Base-by-base conservation (phyloP, 2,329 filamentous ascomycete species). In the Colletotrichum karsti region DNA sequence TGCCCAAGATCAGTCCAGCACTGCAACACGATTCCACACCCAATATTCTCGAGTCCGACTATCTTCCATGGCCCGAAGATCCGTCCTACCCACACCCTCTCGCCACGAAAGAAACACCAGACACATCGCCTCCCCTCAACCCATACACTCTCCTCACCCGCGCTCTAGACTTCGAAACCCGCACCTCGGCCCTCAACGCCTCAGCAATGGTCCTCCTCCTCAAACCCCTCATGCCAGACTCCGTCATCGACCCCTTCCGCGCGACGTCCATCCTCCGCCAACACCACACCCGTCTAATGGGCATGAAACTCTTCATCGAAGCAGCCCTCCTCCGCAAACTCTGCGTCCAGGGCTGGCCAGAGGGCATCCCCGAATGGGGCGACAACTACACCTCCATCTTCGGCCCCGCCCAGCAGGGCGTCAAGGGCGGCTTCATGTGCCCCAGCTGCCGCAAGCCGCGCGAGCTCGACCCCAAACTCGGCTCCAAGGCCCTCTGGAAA, bases 321-420 rank as follows among this genome's bases (percentile, higher is more conserved):
- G 89, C 89, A 0, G 82, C 89, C 0, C 81, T 90, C 1, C 79
- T 91, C 15, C 87, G 89, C 2, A 91, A 91, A 55, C 76, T 91
- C 8, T 90, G 87, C 73, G 80, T 88, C 12, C 79, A 79, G n/a
- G 87, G 86, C 20, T 89, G 87, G 87, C 86, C 86, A 0, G 79
- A 78, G 1, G 82, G 81, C 1, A 74, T 89, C 18, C 80, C 83
- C 1, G 78, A 75, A 56, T 90, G 87, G 86, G 85, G 86, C 3
- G 83, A 85, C 0, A 82, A 82, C 54, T 90, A 90, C 73, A 79
- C 84, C 0, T 75, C 84, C 53, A 82, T 91, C 8, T 89, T 88
- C 68, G 77, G 80, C 0, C 78, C 82, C 0, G 85, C 88, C 0
- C 88, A 90, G 69, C 82, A 88, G 44, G 83, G 84, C 24, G 85